phyloP scores from a whole-genome alignment of 2,329 filamentous ascomycete genomes.

The Trichoderma guizhouense region DNA sequence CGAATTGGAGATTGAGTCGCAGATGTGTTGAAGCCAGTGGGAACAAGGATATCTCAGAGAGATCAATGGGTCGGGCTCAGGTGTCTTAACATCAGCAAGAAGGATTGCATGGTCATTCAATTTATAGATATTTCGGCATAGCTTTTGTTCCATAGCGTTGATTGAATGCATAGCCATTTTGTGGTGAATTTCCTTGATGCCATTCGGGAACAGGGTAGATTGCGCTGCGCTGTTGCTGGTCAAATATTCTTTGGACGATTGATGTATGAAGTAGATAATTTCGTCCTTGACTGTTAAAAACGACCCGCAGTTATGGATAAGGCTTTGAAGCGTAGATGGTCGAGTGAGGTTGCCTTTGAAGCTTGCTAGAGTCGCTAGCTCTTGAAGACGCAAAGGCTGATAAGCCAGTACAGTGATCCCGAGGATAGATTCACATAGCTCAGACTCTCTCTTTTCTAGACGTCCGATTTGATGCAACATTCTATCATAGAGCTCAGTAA shows the following conservation, averaged over 20 bases:
- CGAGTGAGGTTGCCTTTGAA: background rate
- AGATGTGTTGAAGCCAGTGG: constrained; percentile 24
- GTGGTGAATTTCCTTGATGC: constrained; percentile 30
- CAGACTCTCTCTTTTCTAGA: background rate
- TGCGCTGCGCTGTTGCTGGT: constrained; percentile 25
- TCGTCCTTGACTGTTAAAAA: constrained; percentile 35
- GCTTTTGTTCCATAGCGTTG: constrained; percentile 7
- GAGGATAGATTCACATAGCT: background rate
- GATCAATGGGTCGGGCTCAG: constrained; percentile 21
- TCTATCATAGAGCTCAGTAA: background rate
- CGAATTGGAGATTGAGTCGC: background rate
- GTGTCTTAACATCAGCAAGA: constrained; percentile 16
- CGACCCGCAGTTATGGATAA: constrained; percentile 34
- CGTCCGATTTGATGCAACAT: background rate
- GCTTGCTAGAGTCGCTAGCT: background rate
- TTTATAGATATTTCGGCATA: constrained; percentile 37
- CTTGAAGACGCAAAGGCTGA: background rate
- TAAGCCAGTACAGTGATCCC: background rate
- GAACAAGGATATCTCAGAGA: constrained; percentile 20
- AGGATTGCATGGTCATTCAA: constrained; percentile 20
- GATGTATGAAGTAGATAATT: constrained; percentile 38
- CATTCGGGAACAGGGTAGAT: constrained; percentile 30
- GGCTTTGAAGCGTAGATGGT: background rate
- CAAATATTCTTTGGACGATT: constrained; percentile 44
- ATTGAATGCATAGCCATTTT: constrained; percentile 33